Conservation (phyloP, 805 yeast genomes). For the Lachancea sp. region DNA sequence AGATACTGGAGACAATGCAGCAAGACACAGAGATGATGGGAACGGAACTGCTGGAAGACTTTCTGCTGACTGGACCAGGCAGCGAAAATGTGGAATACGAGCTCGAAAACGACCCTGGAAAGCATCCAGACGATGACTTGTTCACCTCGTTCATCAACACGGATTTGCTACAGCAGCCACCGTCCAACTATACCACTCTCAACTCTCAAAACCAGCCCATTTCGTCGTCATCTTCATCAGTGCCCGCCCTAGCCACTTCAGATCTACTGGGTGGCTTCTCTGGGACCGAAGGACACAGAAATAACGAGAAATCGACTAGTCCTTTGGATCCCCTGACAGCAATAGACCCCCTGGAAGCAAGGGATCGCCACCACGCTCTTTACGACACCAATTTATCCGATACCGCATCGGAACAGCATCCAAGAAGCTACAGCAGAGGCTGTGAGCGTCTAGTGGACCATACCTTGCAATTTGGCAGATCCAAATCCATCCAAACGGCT, state of each 20-base stretch:
- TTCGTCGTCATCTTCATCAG: constrained; percentile 1
- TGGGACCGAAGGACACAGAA: background rate
- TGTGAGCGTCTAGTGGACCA: constrained; percentile 18
- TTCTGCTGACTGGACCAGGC: constrained; percentile 18
- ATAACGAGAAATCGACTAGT: constrained; percentile 1
- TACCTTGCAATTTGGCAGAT: constrained; percentile 20
- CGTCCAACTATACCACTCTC: constrained; percentile 8
- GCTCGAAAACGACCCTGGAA: constrained; percentile 14
- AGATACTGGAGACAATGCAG: background rate
- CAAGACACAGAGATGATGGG: constrained; percentile 16
- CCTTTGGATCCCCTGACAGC: constrained; percentile 3
- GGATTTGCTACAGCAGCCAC: constrained; percentile 12
- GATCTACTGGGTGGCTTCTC: background rate
- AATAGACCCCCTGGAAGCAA: background rate
- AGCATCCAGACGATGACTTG: constrained; percentile 16
- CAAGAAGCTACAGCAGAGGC: constrained; percentile 9
- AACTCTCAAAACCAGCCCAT: constrained; percentile 4
- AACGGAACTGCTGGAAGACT: constrained; percentile 26
- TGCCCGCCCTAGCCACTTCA: constrained; percentile 2
- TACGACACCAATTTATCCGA: background rate
- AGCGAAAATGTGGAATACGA: background rate
- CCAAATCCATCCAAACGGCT: constrained; percentile 16
- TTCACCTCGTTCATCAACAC: constrained; percentile 23
- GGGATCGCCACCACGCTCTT: background rate
- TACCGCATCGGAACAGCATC: constrained; percentile 2